Base-by-base conservation (phyloP, 108 stramenopile genomes). In the Nitzschia inconspicua region DNA sequence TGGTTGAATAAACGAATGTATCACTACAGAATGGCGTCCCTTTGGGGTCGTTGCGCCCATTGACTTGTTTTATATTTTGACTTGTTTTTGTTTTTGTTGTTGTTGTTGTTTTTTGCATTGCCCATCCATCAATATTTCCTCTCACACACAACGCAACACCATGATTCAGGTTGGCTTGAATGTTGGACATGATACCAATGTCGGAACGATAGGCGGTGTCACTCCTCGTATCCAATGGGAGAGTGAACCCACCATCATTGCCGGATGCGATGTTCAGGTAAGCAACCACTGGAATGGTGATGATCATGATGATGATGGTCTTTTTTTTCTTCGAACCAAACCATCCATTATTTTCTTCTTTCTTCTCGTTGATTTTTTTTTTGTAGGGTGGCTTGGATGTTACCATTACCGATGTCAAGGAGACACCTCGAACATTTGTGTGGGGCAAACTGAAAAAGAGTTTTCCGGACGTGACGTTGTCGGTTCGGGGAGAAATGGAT, bases 401-500 rank as follows among this genome's bases (percentile, higher is more conserved):
- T 24, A 55, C 59, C 2, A 35, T 67, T 22, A 34, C 49, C 7
- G 55, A 65, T 20, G 26, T 66, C 19, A 47, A 70, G 24, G 48
- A 14, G 26, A 29, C 31, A 4, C 68, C 68, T 0, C 25, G 22
- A 14, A 61, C 68, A 2, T 24, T 31, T 48, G 42, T 66, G 5
- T 80, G 73, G 73, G 74, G 57, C 25, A 66, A 65, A 40, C 30
- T 65, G 20, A 75, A 72, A 39, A 60, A 53, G 23, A 28, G 44
- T 10, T 39, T 55, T 65, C 31, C n/a, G 43, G 63, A 46, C 37
- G 56, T 40, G 55, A 50, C 24, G 52, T 47, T 47, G 0, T 67
- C 70, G 14, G 53, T 72, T 52, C 73, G 74, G 6, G 74, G 62
- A 19, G 70, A 70, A 30, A 37, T 65, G 24, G 42, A 68, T 36